phyloP scores from a whole-genome alignment of 495 filamentous ascomycete genomes.

The Chaetomidium leptoderma region DNA sequence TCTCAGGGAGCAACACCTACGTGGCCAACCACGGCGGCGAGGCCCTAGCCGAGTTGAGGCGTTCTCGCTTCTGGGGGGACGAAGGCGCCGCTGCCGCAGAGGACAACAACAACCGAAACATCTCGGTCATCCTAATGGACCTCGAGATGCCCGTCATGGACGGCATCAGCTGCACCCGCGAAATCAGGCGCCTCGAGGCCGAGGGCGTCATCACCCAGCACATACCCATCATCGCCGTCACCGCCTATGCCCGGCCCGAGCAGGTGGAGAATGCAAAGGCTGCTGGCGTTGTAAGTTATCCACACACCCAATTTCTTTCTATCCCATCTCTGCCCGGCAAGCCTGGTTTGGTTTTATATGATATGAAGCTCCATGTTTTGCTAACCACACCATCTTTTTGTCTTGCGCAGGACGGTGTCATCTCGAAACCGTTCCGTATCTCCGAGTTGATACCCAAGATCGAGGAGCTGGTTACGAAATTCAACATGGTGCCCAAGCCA shows the following conservation, averaged over 20 bases:
- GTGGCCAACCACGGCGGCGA: conserved; percentile 79
- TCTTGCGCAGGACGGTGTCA: conserved; percentile 61
- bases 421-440: conserved; percentile 77
- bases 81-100: conserved; percentile 17
- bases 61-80: conserved; percentile 48
- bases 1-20: conserved; percentile 61
- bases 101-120: conserved; percentile 32
- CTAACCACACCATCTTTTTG: conserved; percentile 31
- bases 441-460: conserved; percentile 68
- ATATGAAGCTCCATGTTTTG: too few species aligned
- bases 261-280: conserved; percentile 55
- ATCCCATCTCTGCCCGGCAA: background rate
- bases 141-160: conserved; percentile 89
- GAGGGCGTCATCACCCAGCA: conserved; percentile 51
- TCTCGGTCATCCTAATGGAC: conserved; percentile 75
- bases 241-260: conserved; percentile 69
- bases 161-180: conserved; percentile 65
- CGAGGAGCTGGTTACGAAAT: conserved; percentile 43
- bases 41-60: conserved; percentile 53
- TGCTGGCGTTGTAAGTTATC: conserved; percentile 47
- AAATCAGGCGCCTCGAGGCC: conserved; percentile 62
- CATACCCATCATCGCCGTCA: conserved; percentile 75
- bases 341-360: conserved; percentile 25
- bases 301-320: background rate
- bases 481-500: conserved; percentile 11